Base-by-base conservation (phyloP, 768 basidiomycete genomes). In the Auricularia auricula-judae region DNA sequence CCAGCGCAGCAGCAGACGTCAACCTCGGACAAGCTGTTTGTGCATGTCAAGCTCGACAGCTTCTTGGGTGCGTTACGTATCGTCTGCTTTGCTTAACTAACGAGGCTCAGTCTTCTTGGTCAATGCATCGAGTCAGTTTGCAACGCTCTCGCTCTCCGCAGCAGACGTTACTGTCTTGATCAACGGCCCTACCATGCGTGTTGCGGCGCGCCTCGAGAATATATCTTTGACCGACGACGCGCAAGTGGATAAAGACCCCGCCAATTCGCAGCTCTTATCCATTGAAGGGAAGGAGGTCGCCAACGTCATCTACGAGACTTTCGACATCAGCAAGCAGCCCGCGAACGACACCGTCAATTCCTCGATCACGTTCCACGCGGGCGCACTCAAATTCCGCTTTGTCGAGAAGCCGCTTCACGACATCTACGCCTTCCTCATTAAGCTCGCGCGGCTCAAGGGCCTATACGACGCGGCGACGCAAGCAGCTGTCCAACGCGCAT, bases 211-310 rank as follows among this genome's bases (percentile, higher is more conserved):
- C 33, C 77, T 99, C 14, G 95, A 94, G 35, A 91, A 85, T 69
- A 79, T 99, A 36, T 85, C 88, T 3, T 75, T 99, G 64, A 84
- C 80, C 67, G 95, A 98, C 70, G 84, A 94, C 69, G 83, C 84
- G 43, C 68, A 78, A 21, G 72, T 76, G 5, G 73, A 78, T 44
- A 79, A 84, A 44, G 77, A 81, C 23, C 80, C 84, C 3, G 83
- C 85, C 61, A 95, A 95, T 77, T 89, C 89, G 71, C 83, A 91
- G 68, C 81, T 98, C 3, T 76, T 98, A 64, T 91, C 93, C 36
- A 98, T 98, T 64, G 92, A 98, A 70, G 97, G 95, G 60, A 84
- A 91, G 70, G 88, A 98, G 71, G 86, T 99, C 47, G 95, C 93
- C 18, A 89, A 96, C 74, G 92, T 99, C 78, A 83, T 81, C 63